Evolutionary conservation across 2,329 filamentous ascomycete genomes (phyloP).

Genomic region (Fusarium albidum): DNA sequence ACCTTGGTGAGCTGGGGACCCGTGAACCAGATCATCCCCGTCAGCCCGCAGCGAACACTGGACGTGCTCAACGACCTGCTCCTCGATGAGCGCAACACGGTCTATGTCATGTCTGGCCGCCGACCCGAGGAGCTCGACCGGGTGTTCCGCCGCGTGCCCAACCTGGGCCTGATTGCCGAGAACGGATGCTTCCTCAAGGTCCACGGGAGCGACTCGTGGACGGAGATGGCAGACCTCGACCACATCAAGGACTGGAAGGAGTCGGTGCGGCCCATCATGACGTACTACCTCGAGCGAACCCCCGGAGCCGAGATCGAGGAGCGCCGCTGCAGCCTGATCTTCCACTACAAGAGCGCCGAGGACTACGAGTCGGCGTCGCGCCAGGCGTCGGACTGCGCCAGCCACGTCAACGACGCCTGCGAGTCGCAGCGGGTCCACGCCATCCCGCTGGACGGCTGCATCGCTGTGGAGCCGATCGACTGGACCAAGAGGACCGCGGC

Average conservation of each 20-base stretch:
- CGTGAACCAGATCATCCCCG: slow-evolving; percentile 82
- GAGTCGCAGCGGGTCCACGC: slow-evolving; percentile 85
- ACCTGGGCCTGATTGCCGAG: slow-evolving; percentile 89
- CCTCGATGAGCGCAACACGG: slow-evolving; percentile 79
- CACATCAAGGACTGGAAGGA: slow-evolving; percentile 82
- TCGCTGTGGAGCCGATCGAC: slow-evolving; percentile 84
- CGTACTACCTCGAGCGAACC: slow-evolving; percentile 89
- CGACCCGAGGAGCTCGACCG: slow-evolving; percentile 88
- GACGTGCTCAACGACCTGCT: slow-evolving; percentile 84
- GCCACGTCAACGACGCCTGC: slow-evolving; percentile 94
- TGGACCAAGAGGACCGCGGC: slow-evolving; percentile 91
- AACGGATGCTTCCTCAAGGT: slow-evolving; percentile 91
- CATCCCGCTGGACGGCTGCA: slow-evolving; percentile 78
- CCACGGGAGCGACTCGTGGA: slow-evolving; percentile 74
- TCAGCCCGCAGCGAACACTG: slow-evolving; percentile 83
- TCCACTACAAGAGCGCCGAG: slow-evolving; percentile 86
- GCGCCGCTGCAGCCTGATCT: slow-evolving; percentile 89
- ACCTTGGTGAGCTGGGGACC: slow-evolving; percentile 90
- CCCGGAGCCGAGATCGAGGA: slow-evolving; percentile 90
- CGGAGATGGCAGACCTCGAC: slow-evolving; percentile 75
- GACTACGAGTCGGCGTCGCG: slow-evolving; percentile 78
- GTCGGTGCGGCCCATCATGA: slow-evolving; percentile 81
- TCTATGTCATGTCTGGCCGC: slow-evolving; percentile 94
- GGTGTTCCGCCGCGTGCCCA: slow-evolving; percentile 83
- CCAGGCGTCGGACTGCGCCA: slow-evolving; percentile 88